Evolutionary conservation across 140 eudicot species (phyloP), one percentile per base, ranked within the genome.

Genomic region (Senecio squalidus): DNA sequence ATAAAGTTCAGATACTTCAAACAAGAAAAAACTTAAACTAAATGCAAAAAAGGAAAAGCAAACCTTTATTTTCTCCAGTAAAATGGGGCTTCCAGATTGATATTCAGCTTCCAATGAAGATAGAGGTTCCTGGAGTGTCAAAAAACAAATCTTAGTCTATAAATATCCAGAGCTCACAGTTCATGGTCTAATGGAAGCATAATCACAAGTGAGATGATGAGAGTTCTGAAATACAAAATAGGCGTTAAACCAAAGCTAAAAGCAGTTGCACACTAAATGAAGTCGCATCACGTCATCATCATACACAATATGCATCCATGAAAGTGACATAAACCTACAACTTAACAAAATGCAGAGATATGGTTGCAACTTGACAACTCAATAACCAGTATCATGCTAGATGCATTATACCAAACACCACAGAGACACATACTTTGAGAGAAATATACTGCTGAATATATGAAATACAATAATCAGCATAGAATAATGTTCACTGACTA

Each of bases 31-130:
- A 43, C 23, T 44, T 70, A 20, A 22, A 56, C n/a, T 49, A 38
- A 17, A 73, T 14, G 13, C 8, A 23, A 28, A 53, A 43, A 70
- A 60, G 30, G 17, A 11, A 73, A 8, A 61, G 47, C 11, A 39
- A 53, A 82, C 95, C 94, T 80, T 78, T 11, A 83, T 83, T 67
- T 83, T 83, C 66, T 80, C 91, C 56, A 74, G 86, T 62, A 91
- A 80, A 58, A 91, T 81, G 60, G 94, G 75, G 68, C 87, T 91
- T 71, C 98, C 98, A 46, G 85, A 83, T 71, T 83, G 65, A 57
- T 91, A 91, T 50, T 91, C 98, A 29, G 81, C 82, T 62, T 90
- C 88, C 40, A 91, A 67, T 46, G 91, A 82, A 44, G 84, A 71
- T 31, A 91, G 85, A 66, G 98, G 88, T 74, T 90, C 98, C 98